These are phyloP conservation scores for Pulveroboletus sp. DNA, from an alignment of 768 basidiomycete species.

Conservation along the genomic window DNA sequence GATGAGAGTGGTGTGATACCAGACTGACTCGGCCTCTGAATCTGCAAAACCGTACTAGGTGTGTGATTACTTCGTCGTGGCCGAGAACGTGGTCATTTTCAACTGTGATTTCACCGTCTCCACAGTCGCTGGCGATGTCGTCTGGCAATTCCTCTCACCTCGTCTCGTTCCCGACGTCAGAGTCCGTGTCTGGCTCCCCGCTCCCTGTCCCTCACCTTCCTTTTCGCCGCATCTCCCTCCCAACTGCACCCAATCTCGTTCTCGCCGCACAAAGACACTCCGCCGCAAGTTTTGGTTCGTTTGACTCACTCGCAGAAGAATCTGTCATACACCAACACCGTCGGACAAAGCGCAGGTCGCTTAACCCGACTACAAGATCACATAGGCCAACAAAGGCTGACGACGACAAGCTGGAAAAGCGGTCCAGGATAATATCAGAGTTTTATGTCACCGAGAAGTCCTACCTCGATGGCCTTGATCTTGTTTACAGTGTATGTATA, in stretches of 20 bases:
- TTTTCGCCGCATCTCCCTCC: slow-evolving; percentile 60
- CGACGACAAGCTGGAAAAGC: slow-evolving; percentile 49
- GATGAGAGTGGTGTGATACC: slow-evolving; percentile 16
- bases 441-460: slow-evolving; percentile 77
- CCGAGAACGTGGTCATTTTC: background rate
- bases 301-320: slow-evolving; percentile 66
- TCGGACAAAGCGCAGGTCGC: slow-evolving; percentile 34
- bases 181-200: slow-evolving; percentile 20
- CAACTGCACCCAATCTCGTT: slow-evolving; percentile 45
- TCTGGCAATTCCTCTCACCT: slow-evolving; percentile 7
- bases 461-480: slow-evolving; percentile 77
- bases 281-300: slow-evolving; percentile 65
- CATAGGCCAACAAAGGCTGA: slow-evolving; percentile 38
- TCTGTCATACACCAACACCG: slow-evolving; percentile 21
- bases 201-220: slow-evolving; percentile 48
- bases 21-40: slow-evolving; percentile 6
- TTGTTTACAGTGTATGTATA: slow-evolving; percentile 70
- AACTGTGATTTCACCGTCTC: slow-evolving; percentile 8
- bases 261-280: slow-evolving; percentile 49
- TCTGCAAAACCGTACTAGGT: too few species aligned
- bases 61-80: background rate
- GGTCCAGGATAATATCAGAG: slow-evolving; percentile 69
- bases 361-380: slow-evolving; percentile 20
- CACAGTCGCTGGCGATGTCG: slow-evolving; percentile 20
- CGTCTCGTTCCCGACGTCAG: slow-evolving; percentile 33